Conservation (phyloP, 768 basidiomycete species). For the Boletus subcaerulescens region DNA sequence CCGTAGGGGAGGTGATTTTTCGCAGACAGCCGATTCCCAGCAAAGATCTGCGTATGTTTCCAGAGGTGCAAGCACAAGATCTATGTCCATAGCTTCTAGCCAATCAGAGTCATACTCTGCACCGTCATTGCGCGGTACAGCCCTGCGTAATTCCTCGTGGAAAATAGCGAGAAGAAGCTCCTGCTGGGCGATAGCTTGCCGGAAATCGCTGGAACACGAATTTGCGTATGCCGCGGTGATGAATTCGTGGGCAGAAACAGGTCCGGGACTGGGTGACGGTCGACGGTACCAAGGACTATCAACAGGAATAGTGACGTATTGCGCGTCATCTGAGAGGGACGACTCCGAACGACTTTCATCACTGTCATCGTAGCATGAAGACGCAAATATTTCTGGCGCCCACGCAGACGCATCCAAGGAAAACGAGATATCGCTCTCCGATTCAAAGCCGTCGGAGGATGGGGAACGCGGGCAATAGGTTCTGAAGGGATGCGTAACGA, state of each 20-base stretch:
- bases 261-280: constrained; percentile 28
- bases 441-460: constrained; percentile 22
- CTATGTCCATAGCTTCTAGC: constrained; percentile 28
- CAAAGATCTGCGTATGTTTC: constrained; percentile 30
- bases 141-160: constrained; percentile 28
- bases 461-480: constrained; percentile 14
- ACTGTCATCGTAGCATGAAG: constrained; percentile 17
- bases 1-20: constrained; percentile 6
- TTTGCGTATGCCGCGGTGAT: constrained; percentile 15
- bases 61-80: constrained; percentile 28
- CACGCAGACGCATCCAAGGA: constrained; percentile 17
- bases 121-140: constrained; percentile 13
- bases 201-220: constrained; percentile 33
- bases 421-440: constrained; percentile 17
- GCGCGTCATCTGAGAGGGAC: constrained; percentile 28
- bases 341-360: constrained; percentile 21
- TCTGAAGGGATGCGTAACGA: constrained; percentile 20
- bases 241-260: constrained; percentile 19
- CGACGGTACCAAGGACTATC: constrained; percentile 39
- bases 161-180: constrained; percentile 34
- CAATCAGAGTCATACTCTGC: constrained; percentile 23
- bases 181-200: constrained; percentile 32
- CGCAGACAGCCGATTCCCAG: constrained; percentile 28
- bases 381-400: constrained; percentile 14
- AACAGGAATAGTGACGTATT: constrained; percentile 39